Percentiles rank a stretch among this genome's conserved stretches.
Evolutionary conservation across 148 eudicot species (phyloP).

Genomic region (Persicaria maculosa): DNA sequence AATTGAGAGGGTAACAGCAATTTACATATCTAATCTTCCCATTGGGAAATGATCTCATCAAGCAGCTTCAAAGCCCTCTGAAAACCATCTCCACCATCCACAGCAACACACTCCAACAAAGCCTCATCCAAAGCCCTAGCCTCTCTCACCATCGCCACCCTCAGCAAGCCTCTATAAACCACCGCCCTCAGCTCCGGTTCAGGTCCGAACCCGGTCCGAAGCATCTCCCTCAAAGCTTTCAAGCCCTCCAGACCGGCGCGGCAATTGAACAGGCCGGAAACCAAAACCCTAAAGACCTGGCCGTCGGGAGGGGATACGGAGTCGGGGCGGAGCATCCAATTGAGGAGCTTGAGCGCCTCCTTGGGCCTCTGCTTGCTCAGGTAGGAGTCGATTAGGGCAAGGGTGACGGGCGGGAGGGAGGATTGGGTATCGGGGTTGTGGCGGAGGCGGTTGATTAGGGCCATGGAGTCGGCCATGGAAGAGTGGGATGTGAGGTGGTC

Average conservation of each 20-base stretch:
- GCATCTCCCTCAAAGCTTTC: slow-evolving; percentile 22
- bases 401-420: slow-evolving; percentile 12
- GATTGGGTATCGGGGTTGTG: slow-evolving; percentile 10
- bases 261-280: slow-evolving; percentile 20
- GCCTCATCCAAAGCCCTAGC: slow-evolving; percentile 18
- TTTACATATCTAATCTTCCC: slow-evolving; percentile 13
- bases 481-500: slow-evolving; percentile 21
- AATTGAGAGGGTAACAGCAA: not conserved
- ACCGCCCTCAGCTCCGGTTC: slow-evolving; percentile 15
- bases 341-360: slow-evolving; percentile 23
- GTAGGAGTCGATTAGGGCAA: slow-evolving; percentile 15
- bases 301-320: slow-evolving; percentile 2
- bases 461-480: slow-evolving; percentile 23
- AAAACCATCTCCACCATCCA: slow-evolving; percentile 11
- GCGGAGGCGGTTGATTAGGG: slow-evolving; percentile 22
- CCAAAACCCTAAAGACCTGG: slow-evolving; percentile 18
- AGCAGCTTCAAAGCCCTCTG: slow-evolving; percentile 15
- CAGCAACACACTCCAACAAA: slow-evolving; percentile 9
- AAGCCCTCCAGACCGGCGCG: slow-evolving; percentile 16
- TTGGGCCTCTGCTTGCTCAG: slow-evolving; percentile 13
- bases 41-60: slow-evolving; percentile 22
- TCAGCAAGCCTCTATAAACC: slow-evolving; percentile 23
- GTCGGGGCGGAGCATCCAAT: slow-evolving; percentile 28
- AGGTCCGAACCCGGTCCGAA: slow-evolving; percentile 10
- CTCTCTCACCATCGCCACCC: slow-evolving; percentile 26